phyloP scores from a whole-genome alignment of 805 yeast species.

The Candida palmyrensis region DNA sequence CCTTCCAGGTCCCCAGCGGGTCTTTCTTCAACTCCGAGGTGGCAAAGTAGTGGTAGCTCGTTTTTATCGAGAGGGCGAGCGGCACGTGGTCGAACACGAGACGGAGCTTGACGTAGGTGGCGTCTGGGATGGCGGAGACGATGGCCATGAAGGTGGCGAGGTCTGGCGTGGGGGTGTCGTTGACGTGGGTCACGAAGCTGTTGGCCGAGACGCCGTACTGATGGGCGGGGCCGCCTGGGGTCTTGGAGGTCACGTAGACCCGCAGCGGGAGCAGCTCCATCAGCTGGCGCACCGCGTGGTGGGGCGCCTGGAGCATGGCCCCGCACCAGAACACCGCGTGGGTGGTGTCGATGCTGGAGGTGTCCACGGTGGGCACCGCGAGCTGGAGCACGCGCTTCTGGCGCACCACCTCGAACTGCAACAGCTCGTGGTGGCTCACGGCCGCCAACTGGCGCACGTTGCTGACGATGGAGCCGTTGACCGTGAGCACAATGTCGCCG shows the following conservation, averaged over 20 bases:
- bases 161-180: conserved; percentile 68
- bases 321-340: conserved; percentile 81
- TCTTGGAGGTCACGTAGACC: conserved; percentile 74
- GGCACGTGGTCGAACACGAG: conserved; percentile 84
- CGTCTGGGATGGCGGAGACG: conserved; percentile 69
- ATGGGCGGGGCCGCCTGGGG: conserved; percentile 81
- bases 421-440: conserved; percentile 35
- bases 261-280: conserved; percentile 72
- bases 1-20: conserved; percentile 41
- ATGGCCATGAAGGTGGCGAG: conserved; percentile 61
- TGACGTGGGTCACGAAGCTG: conserved; percentile 84
- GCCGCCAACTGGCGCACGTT: conserved; percentile 62
- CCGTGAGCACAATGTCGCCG: conserved; percentile 76
- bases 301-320: conserved; percentile 80
- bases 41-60: conserved; percentile 86
- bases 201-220: conserved; percentile 77
- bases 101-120: conserved; percentile 75
- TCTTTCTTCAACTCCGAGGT: conserved; percentile 57
- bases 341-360: conserved; percentile 54
- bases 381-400: conserved; percentile 59
- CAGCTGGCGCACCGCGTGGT: conserved; percentile 84
- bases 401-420: conserved; percentile 65
- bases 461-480: conserved; percentile 60
- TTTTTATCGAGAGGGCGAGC: conserved; percentile 77
- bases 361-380: conserved; percentile 58